Percentiles rank a stretch among this genome's conserved stretches.
phyloP scores from a whole-genome alignment of 257 asterid genomes.

The Mentha longifolia region DNA sequence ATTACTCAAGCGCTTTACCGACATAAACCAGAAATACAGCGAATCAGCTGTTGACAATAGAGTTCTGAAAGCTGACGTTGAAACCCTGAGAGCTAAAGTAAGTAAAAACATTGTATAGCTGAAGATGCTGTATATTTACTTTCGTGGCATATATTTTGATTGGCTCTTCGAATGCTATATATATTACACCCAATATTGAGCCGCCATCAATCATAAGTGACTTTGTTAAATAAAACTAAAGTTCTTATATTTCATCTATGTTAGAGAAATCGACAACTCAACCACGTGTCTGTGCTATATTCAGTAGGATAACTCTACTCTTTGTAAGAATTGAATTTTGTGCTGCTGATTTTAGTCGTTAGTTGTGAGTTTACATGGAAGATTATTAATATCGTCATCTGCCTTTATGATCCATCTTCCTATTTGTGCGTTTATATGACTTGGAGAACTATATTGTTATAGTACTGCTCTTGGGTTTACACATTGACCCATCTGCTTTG shows the following conservation, averaged over 20 bases:
- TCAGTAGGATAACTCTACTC: neutral
- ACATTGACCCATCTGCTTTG: neutral
- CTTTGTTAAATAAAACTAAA: neutral
- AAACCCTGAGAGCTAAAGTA: conserved; percentile 95
- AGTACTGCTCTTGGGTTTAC: neutral
- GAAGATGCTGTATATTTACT: neutral
- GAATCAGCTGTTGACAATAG: conserved; percentile 96
- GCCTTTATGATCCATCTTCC: neutral
- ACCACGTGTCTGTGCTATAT: neutral
- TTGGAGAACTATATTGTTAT: neutral
- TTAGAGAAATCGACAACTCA: neutral
- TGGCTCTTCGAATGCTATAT: neutral
- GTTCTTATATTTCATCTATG: neutral
- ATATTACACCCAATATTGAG: conserved; percentile 3
- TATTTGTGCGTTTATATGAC: neutral
- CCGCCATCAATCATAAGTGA: neutral
- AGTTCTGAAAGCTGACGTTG: conserved; percentile 94
- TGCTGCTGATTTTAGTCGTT: neutral
- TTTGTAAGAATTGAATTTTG: neutral
- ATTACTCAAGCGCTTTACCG: conserved; percentile 72
- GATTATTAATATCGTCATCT: neutral
- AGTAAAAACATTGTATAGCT: conserved; percentile 15
- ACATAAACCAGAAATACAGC: conserved; percentile 79
- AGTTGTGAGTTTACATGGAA: neutral
- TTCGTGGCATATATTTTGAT: neutral